phyloP scores from a whole-genome alignment of 2,329 filamentous ascomycete species.

The Metarhizium humberi region DNA sequence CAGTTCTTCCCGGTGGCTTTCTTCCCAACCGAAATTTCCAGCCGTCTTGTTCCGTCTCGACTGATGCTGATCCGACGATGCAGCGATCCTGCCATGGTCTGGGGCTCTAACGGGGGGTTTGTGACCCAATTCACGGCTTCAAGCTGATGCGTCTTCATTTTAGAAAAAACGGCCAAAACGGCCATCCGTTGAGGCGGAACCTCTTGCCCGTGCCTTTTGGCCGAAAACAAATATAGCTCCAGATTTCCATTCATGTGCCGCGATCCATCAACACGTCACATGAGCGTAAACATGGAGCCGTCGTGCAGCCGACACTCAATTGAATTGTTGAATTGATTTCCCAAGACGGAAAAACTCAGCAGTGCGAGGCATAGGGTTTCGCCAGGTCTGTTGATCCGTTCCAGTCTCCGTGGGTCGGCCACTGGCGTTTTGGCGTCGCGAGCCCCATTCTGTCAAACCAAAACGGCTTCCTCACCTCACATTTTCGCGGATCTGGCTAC shows the following conservation, averaged over 20 bases:
- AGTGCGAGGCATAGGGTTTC: too few relatives aligned
- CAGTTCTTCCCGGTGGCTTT: not conserved
- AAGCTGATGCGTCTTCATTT: not conserved
- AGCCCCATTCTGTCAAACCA: too few relatives aligned
- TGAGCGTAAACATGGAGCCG: not conserved
- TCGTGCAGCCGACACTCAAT: not conserved
- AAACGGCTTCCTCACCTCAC: not conserved
- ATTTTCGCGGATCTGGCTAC: not conserved
- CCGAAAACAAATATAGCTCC: too few relatives aligned
- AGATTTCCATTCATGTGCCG: too few relatives aligned
- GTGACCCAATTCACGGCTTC: not conserved
- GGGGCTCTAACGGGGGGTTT: too few relatives aligned
- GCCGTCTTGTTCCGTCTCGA: not conserved
- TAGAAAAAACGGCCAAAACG: too few relatives aligned
- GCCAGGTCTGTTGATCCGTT: too few relatives aligned
- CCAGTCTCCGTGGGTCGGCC: not conserved
- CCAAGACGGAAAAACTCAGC: too few relatives aligned
- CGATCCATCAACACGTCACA: not conserved
- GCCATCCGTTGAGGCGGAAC: too few relatives aligned
- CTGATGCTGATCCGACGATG: not conserved
- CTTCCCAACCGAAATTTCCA: not conserved
- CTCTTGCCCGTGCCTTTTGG: too few relatives aligned
- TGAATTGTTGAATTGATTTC: not conserved
- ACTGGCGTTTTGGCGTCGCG: not conserved
- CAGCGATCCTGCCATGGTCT: not conserved